Base-by-base conservation (phyloP, 352 stramenopile species). In the Phytophthora tubulina region DNA sequence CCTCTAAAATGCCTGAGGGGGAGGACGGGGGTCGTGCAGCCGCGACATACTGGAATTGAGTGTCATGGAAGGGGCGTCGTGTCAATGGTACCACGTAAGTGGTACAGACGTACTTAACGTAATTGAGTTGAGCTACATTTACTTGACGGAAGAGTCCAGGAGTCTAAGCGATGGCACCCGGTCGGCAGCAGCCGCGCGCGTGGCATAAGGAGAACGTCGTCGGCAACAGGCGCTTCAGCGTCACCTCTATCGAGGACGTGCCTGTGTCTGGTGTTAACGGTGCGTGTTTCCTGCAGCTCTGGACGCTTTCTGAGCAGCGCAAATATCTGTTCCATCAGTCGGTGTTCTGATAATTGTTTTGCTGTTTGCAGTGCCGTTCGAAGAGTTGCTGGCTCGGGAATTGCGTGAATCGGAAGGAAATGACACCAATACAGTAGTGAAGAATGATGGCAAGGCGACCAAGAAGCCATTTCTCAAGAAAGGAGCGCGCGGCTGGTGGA, bases 401-500 rank as follows among this genome's bases (percentile, higher is more conserved):
- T 53, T 94, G 38, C 75, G 71, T 11, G 90, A 91, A 66, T 77
- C 68, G 9, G 30, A 65, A 7, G 61, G 27, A 54, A 73, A 56
- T 36, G 52, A 15, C 0, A n/a, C 46, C 17, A 65, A 57, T 55
- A 9, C 10, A 11, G 21, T 27, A 7, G 13, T 9, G 21, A 46
- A 4, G 44, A n/a, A 21, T 30, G 15, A 15, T 42, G 46, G 33
- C 1, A 73, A 67, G 17, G 15, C 4, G 21, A 3, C 41, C 9
- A 90, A 85, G 70, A 89, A 88, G 44, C 64, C 86, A 44, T 96
- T 93, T 56, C 67, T 96, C 5, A 89, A 85, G 50, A 93, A 80
- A 82, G 86, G 87, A 30, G 72, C 88, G 21, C 84, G 89, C n/a
- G 89, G 89, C 0, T 96, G 89, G 89, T 96, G 89, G 89, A 96